These are phyloP conservation scores for Nicotiana attenuata DNA, from an alignment of 257 asterid genomes.

Conservation along the genomic window DNA sequence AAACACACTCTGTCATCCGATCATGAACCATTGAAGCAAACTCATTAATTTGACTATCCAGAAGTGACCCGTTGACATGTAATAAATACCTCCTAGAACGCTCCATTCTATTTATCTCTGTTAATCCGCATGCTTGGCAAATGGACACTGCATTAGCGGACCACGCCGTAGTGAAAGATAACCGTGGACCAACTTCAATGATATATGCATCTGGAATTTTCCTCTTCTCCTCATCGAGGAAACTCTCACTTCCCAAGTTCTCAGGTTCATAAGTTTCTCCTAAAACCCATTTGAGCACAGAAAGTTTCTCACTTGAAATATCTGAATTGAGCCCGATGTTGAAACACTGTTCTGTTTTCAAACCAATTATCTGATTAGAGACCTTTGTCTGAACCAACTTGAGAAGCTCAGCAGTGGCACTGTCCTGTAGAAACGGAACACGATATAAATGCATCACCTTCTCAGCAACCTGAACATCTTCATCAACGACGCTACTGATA, in stretches of 20 bases:
- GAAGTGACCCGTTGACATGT: constrained; percentile 35
- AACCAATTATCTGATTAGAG: constrained; percentile 49
- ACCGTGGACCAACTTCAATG: constrained; percentile 82
- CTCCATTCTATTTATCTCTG: constrained; percentile 67
- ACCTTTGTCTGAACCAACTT: constrained; percentile 52
- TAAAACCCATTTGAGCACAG: constrained; percentile 72
- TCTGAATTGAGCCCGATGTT: constrained; percentile 59
- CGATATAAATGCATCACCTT: constrained; percentile 71
- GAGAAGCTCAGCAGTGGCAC: constrained; percentile 66
- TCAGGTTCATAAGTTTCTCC: constrained; percentile 87
- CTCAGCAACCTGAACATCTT: constrained; percentile 20
- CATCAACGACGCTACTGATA: constrained; percentile 24
- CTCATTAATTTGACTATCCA: constrained; percentile 57
- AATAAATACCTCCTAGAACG: constrained; percentile 75
- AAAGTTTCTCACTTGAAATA: constrained; percentile 48
- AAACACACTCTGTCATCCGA: constrained; percentile 88
- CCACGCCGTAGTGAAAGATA: constrained; percentile 96
- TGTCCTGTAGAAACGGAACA: constrained; percentile 50
- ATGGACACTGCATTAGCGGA: constrained; percentile 91
- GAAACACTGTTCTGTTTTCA: constrained; percentile 83
- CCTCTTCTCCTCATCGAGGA: constrained; percentile 44
- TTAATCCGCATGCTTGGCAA: constrained; percentile 77
- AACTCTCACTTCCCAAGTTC: constrained; percentile 58
- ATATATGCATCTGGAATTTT: constrained; percentile 26
- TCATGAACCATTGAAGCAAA: constrained; percentile 82